Evolutionary conservation across 2,329 filamentous ascomycete species (phyloP), one percentile per base, ranked within the genome.

Genomic region (Phialophora verrucosa): DNA sequence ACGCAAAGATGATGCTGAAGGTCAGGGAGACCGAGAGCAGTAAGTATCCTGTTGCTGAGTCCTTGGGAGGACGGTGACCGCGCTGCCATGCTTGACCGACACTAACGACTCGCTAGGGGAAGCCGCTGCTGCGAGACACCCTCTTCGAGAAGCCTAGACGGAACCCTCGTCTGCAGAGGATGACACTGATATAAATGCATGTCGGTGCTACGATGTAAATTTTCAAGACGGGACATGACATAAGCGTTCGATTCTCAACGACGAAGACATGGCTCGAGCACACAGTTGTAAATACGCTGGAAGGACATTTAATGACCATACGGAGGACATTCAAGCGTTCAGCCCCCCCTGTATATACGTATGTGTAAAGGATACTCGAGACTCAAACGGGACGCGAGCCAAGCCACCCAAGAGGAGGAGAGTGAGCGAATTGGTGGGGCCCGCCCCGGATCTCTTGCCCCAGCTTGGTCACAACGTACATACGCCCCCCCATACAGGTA

Each of bases 1-100:
- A 35, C 20, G 27, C 29, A 6, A 67, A 62, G 49, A 66, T 68
- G 65, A 66, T 23, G 42, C 42, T 68, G 63, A 68, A 66, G 55
- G 60, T 59, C 12, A 51, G 68, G 32, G 63, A 63, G 25, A 49
- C 27, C 4, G 51, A 63, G 60, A 66, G 49, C 44, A 60, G 66
- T 69, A 59, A 69, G 66, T 68, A 25, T 32, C 51, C 27, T 17
- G 12, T n/a, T 5, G 14, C 51, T 14, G 20, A 50, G 47, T 25
- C 23, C 20, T 14, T 50, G 23, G 49, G 2, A 4, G 11, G 12
- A 42, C 11, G 11, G 20, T 23, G 49, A 27, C 25, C 5, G 20
- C 14, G 23, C 14, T 5, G 29, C 10, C 2, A 35, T 29, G 17
- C 29, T 4, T 55, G 49, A 23, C 23, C 14, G 23, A 47, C 23